A percentile compares a stretch with the other conserved stretches of the same genome.
phyloP scores from a whole-genome alignment of 2,329 filamentous ascomycete species.

The Colletotrichum destructivum region DNA sequence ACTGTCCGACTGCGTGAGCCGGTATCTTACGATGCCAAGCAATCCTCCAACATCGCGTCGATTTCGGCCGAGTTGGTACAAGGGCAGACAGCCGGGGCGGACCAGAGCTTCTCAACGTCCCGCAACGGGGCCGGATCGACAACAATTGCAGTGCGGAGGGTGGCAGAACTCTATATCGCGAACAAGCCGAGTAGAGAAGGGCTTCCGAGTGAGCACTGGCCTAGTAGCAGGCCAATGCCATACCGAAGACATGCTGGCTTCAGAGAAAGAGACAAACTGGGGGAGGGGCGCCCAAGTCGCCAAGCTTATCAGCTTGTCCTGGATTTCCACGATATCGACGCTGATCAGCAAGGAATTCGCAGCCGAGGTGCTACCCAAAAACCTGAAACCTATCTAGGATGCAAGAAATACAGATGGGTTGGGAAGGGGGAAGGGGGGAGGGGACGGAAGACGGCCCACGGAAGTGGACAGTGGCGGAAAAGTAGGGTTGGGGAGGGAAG shows the following conservation, averaged over 20 bases:
- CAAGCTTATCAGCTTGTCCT: conserved; percentile 21
- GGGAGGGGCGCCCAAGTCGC: conserved; percentile 3
- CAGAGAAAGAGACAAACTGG: not conserved
- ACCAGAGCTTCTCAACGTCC: conserved; percentile 13
- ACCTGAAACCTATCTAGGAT: not conserved
- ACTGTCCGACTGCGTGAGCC: not conserved
- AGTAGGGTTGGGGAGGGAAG: conserved; percentile 5
- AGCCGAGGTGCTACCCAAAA: not conserved
- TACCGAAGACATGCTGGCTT: not conserved
- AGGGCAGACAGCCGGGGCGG: not conserved
- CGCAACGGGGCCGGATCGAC: conserved; percentile 20
- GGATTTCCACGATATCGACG: conserved; percentile 2
- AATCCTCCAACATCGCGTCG: not conserved
- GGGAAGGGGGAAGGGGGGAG: not conserved
- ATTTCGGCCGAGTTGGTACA: not conserved
- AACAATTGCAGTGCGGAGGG: conserved; percentile 6
- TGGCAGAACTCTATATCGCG: not conserved
- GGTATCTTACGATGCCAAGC: not conserved
- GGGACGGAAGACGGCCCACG: not conserved
- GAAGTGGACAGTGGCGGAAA: not conserved
- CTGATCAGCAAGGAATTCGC: not conserved
- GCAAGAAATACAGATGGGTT: not conserved
- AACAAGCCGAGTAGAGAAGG: conserved; percentile 5
- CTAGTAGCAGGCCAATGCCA: conserved; percentile 24
- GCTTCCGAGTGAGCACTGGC: not conserved